Evolutionary conservation across 2,329 filamentous ascomycete species (phyloP).

Genomic region (Rutstroemia sp.): DNA sequence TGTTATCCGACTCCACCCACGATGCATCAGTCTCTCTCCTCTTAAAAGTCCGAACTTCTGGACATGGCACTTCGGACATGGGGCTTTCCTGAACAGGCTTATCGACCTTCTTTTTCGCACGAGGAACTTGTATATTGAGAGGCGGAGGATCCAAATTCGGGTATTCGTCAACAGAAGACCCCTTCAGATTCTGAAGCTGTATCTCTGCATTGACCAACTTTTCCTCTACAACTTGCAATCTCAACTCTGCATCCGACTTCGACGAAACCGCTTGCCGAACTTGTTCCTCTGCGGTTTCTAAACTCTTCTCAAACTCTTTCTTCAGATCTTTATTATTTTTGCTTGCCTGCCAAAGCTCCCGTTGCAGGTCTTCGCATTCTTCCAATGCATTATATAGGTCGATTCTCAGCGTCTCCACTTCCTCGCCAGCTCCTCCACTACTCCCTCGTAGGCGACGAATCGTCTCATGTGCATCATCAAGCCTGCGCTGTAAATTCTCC

Average conservation of each 20-base stretch:
- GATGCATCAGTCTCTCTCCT: too few species aligned
- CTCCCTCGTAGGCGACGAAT: background rate
- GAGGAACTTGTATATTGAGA: too few species aligned
- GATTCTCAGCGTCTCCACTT: background rate
- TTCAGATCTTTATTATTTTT: background rate
- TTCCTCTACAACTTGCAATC: background rate
- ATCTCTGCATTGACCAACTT: background rate
- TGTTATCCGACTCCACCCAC: too few species aligned
- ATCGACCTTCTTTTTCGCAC: too few species aligned
- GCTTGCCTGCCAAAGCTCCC: background rate
- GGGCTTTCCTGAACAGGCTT: too few species aligned
- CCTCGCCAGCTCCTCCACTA: background rate
- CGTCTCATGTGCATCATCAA: background rate
- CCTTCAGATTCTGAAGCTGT: background rate
- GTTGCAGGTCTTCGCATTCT: slow-evolving; percentile 4
- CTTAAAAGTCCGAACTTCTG: too few species aligned
- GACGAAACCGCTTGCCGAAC: background rate
- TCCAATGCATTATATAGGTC: slow-evolving; percentile 7
- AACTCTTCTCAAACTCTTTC: background rate
- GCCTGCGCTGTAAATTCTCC: slow-evolving; percentile 2
- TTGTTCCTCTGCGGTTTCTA: background rate
- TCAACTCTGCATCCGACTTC: background rate
- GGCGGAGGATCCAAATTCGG: too few species aligned
- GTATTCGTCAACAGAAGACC: background rate
- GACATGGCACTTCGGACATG: too few species aligned